These are phyloP conservation scores for Sporothrix sp. DNA, from an alignment of 2,329 filamentous ascomycete species.

Conservation along the genomic window DNA sequence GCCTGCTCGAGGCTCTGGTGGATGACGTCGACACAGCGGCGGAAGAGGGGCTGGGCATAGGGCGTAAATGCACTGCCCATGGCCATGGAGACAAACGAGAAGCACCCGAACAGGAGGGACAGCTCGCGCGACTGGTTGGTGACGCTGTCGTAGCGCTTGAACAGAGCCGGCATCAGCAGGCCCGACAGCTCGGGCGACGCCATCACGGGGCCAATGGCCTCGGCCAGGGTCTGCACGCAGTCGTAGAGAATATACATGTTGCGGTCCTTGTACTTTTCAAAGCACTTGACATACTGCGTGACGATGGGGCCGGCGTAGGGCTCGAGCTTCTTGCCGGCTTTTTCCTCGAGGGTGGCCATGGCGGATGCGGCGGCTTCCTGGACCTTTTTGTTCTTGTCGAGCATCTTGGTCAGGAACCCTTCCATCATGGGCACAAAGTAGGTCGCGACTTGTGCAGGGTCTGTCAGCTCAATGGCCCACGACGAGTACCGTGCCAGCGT, in stretches of 20 bases:
- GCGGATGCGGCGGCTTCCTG: constrained; percentile 94
- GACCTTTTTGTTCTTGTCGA: constrained; percentile 95
- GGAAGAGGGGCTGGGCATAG: constrained; percentile 79
- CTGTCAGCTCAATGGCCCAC: constrained; percentile 73
- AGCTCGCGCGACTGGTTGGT: constrained; percentile 84
- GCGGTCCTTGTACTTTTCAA: constrained; percentile 90
- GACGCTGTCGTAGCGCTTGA: constrained; percentile 78
- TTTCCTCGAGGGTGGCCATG: constrained; percentile 92
- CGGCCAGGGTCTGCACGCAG: constrained; percentile 92
- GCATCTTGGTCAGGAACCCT: constrained; percentile 85
- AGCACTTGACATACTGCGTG: constrained; percentile 84
- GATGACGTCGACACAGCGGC: constrained; percentile 81
- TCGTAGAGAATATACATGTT: constrained; percentile 99
- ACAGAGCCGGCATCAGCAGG: constrained; percentile 85
- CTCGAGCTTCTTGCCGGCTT: constrained; percentile 68
- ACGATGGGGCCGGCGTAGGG: constrained; percentile 87
- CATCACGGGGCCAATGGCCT: constrained; percentile 74
- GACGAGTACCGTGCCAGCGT: constrained; percentile 85
- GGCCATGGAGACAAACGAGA: constrained; percentile 86
- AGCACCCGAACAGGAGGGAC: constrained; percentile 89
- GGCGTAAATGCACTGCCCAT: constrained; percentile 73
- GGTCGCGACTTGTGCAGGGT: constrained; percentile 55
- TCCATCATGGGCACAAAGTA: constrained; percentile 98
- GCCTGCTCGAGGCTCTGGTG: constrained; percentile 82
- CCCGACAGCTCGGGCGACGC: constrained; percentile 73